Conservation (phyloP, 2,329 filamentous ascomycete genomes). For the Aspergillus pseudoviridinutans region DNA sequence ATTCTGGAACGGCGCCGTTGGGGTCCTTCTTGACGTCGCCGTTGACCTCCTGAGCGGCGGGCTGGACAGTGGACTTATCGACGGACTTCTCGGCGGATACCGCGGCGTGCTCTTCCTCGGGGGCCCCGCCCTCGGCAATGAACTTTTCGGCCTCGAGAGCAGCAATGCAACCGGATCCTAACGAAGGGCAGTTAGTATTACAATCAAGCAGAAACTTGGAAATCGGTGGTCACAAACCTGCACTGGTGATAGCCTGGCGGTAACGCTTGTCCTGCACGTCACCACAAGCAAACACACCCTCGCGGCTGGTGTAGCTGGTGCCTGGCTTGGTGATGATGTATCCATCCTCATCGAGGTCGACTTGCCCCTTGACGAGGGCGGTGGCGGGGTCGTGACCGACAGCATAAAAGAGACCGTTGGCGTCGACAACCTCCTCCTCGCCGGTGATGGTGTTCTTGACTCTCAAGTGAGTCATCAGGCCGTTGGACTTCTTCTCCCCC, state of each 20-base stretch:
- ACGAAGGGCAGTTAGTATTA: slow-evolving; percentile 18
- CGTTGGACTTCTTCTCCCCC: slow-evolving; percentile 69
- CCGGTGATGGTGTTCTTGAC: slow-evolving; percentile 76
- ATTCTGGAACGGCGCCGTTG: slow-evolving; percentile 52
- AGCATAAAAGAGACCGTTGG: slow-evolving; percentile 94
- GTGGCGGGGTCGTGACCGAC: slow-evolving; percentile 96
- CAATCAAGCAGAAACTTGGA: neutral
- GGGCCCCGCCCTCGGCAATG: slow-evolving; percentile 69
- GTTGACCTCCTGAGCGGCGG: slow-evolving; percentile 29
- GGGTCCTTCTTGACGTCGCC: slow-evolving; percentile 39
- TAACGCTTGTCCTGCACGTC: slow-evolving; percentile 99
- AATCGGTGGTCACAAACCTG: slow-evolving; percentile 58
- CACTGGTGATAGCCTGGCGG: slow-evolving; percentile 95
- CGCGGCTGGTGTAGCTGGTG: slow-evolving; percentile 78
- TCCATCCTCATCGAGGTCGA: slow-evolving; percentile 83
- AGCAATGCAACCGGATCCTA: slow-evolving; percentile 90
- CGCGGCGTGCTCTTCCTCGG: slow-evolving; percentile 34
- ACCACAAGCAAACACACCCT: slow-evolving; percentile 92
- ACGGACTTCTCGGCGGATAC: slow-evolving; percentile 38
- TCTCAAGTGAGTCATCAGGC: slow-evolving; percentile 82
- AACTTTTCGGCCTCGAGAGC: slow-evolving; percentile 95
- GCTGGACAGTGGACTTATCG: slow-evolving; percentile 41
- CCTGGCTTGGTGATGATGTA: slow-evolving; percentile 89
- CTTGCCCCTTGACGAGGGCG: slow-evolving; percentile 79
- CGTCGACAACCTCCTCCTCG: slow-evolving; percentile 75